Evolutionary conservation across 2,329 filamentous ascomycete species (phyloP).

Genomic region (Elsinoe perseae): DNA sequence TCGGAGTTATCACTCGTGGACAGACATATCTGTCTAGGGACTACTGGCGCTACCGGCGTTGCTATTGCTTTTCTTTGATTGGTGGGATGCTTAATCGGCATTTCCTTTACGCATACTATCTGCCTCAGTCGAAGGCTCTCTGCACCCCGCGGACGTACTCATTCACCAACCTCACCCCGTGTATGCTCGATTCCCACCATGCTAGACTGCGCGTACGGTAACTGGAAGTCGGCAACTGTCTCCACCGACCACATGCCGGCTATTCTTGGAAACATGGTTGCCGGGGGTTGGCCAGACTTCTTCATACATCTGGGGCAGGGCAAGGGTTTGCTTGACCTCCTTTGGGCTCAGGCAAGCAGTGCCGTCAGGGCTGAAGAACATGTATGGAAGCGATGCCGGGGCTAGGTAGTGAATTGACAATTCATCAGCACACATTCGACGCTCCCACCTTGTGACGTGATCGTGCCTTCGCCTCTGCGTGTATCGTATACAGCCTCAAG

Average conservation of each 20-base stretch:
- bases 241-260: neutral
- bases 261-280: neutral
- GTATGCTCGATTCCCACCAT: neutral
- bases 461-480: too few relatives aligned
- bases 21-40: neutral
- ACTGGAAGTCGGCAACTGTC: neutral
- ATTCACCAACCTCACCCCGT: neutral
- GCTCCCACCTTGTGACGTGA: neutral
- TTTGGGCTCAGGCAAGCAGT: neutral
- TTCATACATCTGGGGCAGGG: neutral
- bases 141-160: neutral
- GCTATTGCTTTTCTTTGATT: neutral
- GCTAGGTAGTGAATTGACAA: neutral
- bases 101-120: neutral
- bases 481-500: too few relatives aligned
- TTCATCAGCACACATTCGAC: neutral
- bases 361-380: neutral
- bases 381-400: neutral
- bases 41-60: neutral
- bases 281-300: neutral
- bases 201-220: too few relatives aligned
- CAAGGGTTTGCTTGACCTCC: neutral
- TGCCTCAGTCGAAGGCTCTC: too few relatives aligned
- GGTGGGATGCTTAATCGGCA: conserved; percentile 4
- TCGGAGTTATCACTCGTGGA: neutral